Evolutionary conservation across 768 basidiomycete species (phyloP), one percentile per base, ranked within the genome.

Genomic region (Rhodocollybia butyracea): DNA sequence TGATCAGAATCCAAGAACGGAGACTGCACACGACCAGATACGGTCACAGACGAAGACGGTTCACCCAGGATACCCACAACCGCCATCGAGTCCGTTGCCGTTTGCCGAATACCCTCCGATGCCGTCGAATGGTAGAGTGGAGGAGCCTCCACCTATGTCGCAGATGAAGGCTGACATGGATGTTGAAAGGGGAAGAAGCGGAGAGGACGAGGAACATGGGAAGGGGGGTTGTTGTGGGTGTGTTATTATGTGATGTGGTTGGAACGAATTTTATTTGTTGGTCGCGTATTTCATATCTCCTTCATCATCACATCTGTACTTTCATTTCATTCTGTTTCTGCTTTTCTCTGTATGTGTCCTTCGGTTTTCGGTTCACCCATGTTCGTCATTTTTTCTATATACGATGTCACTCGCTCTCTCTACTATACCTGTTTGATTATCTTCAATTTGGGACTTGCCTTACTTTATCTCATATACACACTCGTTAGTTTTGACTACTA

Each of bases 191-290:
- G 60, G 61, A 50, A 61, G 38, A 63, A 63, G 75, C 61, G 48
- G 66, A 62, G 42, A 63, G 21, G 71, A 72, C 11, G 80, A 84
- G 31, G 81, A 85, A 6, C 79, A 77, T 13, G 66, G 63, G 2
- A 74, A 69, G 30, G 80, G 75, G 29, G 84, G 86, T 36, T 91
- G 90, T 66, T 92, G 90, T 77, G 88, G 86, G 71, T 92, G 90
- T 71, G 72, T 89, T 61, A 79, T 92, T 68, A 92, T 92, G 90
- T 92, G 82, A 90, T 40, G n/a, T n/a, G n/a, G n/a, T n/a, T n/a
- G n/a, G n/a, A n/a, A n/a, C n/a, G n/a, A n/a, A n/a, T n/a, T n/a
- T n/a, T n/a, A n/a, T n/a, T n/a, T n/a, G n/a, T n/a, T n/a, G n/a
- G n/a, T n/a, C n/a, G n/a, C n/a, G n/a, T n/a, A n/a, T n/a, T n/a